Conservation (phyloP, 164 flowering plant genomes). For the Tetracentron sinense region DNA sequence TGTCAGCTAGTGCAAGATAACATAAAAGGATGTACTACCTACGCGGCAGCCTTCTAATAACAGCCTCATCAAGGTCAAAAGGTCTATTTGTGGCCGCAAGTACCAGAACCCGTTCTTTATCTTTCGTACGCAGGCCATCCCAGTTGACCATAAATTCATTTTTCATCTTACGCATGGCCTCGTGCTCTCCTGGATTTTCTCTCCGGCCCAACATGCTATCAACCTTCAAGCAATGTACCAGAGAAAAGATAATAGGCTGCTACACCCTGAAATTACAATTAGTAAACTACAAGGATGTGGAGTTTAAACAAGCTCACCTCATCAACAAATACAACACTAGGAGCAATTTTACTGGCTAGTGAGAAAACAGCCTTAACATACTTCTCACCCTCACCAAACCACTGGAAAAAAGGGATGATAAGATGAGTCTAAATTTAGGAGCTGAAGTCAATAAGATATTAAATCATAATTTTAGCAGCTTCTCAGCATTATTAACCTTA, state of each 20-base stretch:
- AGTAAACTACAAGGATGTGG: neutral
- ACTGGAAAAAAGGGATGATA: conserved; percentile 33
- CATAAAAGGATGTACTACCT: conserved; percentile 41
- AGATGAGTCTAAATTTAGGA: neutral
- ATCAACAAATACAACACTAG: too few relatives aligned
- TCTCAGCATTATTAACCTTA: conserved; percentile 42
- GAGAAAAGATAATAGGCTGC: neutral
- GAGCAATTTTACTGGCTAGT: too few relatives aligned
- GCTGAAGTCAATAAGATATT: neutral
- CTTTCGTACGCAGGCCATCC: conserved; percentile 67
- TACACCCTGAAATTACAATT: neutral
- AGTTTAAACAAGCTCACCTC: conserved; percentile 14
- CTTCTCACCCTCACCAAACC: conserved; percentile 99
- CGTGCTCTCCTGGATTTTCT: conserved; percentile 69
- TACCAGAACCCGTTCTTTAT: neutral
- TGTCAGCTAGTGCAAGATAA: neutral
- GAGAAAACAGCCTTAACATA: conserved; percentile 35
- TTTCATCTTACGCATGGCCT: conserved; percentile 64
- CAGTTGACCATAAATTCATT: conserved; percentile 98
- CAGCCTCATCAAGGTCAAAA: conserved; percentile 87
- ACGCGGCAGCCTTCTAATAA: conserved; percentile 83
- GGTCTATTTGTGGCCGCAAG: conserved; percentile 10
- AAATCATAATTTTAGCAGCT: conserved; percentile 2
- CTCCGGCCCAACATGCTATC: conserved; percentile 17
- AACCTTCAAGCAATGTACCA: conserved; percentile 49